Evolutionary conservation across 2,329 filamentous ascomycete genomes (phyloP).

Genomic region (Neofusicoccum parvum): DNA sequence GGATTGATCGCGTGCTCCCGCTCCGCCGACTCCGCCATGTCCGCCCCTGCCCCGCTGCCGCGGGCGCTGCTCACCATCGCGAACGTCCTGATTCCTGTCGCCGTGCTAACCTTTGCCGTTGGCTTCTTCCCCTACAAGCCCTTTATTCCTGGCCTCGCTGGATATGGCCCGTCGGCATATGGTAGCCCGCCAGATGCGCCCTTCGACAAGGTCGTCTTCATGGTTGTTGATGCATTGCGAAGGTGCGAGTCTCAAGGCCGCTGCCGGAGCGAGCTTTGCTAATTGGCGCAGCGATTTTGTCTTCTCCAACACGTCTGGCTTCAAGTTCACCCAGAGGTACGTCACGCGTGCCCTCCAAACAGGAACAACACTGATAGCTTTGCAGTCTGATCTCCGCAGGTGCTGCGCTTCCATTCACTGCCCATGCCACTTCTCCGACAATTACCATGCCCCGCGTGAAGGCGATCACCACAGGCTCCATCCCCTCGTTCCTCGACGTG

Average conservation of each 20-base stretch:
- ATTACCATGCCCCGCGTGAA: constrained; percentile 99
- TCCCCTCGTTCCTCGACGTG: constrained; percentile 96
- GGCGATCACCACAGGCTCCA: constrained; percentile 94
- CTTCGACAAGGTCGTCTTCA: constrained; percentile 91
- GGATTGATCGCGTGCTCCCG: background rate
- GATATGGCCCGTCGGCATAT: constrained; percentile 61
- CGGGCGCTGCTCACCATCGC: constrained; percentile 58
- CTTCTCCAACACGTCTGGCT: constrained; percentile 77
- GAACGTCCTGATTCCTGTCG: constrained; percentile 76
- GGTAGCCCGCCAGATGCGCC: constrained; percentile 63
- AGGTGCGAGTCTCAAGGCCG: constrained; percentile 58
- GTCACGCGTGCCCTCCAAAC: constrained; percentile 23
- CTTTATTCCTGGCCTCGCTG: constrained; percentile 80
- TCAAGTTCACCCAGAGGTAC: constrained; percentile 85
- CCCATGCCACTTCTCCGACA: constrained; percentile 92
- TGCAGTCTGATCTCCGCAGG: constrained; percentile 79
- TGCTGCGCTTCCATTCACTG: constrained; percentile 87
- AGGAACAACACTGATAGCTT: constrained; percentile 20
- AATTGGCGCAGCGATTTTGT: constrained; percentile 77
- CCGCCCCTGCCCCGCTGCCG: background rate
- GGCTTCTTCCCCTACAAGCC: constrained; percentile 99
- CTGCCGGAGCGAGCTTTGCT: background rate
- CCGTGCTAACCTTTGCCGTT: constrained; percentile 70
- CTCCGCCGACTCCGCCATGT: background rate
- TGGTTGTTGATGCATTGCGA: constrained; percentile 94